Conservation (phyloP, 371 early-diverging fungal genomes). For the Mortierella sp. region DNA sequence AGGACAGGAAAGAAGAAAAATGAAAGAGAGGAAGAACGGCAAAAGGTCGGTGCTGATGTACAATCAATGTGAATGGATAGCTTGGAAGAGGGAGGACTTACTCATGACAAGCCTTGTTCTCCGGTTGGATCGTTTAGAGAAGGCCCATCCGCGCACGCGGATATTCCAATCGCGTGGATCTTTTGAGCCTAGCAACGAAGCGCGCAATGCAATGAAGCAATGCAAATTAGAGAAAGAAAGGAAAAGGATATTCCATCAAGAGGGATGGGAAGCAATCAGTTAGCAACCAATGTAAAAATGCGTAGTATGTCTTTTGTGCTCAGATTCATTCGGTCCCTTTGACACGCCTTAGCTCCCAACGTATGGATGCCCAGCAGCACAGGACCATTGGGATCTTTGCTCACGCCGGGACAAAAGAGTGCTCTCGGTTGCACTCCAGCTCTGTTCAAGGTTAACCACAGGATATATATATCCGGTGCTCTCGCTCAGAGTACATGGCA, state of each 20-base stretch:
- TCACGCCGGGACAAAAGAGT: neutral
- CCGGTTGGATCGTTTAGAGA: constrained; percentile 12
- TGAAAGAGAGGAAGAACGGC: neutral
- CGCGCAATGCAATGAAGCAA: neutral
- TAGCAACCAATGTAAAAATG: neutral
- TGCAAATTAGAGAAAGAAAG: neutral
- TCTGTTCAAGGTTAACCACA: neutral
- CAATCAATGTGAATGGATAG: too few relatives aligned
- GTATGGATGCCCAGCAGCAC: neutral
- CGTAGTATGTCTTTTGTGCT: neutral
- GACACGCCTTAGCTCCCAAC: neutral
- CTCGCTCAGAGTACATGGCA: too few relatives aligned
- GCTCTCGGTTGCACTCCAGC: neutral
- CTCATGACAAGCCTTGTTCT: constrained; percentile 13
- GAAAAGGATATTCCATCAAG: neutral
- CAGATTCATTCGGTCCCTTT: too few relatives aligned
- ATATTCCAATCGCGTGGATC: constrained; percentile 11
- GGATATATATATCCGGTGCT: too few relatives aligned
- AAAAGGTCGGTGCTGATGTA: neutral
- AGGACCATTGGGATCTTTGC: neutral
- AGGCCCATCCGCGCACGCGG: constrained; percentile 17
- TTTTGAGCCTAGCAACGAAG: constrained; percentile 1
- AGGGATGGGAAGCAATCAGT: neutral
- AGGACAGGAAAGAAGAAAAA: neutral
- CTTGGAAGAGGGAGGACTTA: neutral